phyloP scores from a whole-genome alignment of 1,284 basidiomycete genomes.

The Microbotryum saponariae region DNA sequence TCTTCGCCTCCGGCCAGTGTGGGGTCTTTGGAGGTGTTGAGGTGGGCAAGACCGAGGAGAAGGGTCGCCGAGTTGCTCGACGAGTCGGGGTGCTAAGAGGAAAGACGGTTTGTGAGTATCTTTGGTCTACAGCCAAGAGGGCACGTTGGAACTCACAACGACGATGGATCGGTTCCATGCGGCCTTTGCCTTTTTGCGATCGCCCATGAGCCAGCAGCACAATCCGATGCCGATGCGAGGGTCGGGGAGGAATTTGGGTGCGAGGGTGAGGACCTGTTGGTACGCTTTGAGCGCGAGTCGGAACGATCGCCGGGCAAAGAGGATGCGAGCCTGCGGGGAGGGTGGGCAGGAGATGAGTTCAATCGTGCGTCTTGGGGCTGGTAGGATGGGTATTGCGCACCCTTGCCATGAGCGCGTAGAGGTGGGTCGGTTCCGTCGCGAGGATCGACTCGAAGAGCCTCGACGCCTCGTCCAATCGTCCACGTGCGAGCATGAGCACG shows the following conservation, averaged over 20 bases:
- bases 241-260: constrained; percentile 72
- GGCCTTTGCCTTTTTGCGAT: constrained; percentile 64
- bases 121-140: background rate
- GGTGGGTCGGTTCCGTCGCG: constrained; percentile 65
- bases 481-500: constrained; percentile 16
- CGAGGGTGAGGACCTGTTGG: constrained; percentile 68
- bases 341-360: constrained; percentile 22
- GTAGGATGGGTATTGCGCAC: constrained; percentile 40
- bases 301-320: constrained; percentile 68
- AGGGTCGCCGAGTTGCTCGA: constrained; percentile 59
- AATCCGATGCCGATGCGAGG: constrained; percentile 87
- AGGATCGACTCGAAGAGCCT: constrained; percentile 76
- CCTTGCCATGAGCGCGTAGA: constrained; percentile 71
- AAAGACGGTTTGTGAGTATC: background rate
- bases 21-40: constrained; percentile 69
- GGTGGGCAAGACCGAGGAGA: constrained; percentile 69
- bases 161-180: constrained; percentile 82
- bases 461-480: constrained; percentile 56
- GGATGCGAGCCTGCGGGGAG: constrained; percentile 60
- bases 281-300: constrained; percentile 71
- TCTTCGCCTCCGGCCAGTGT: constrained; percentile 48
- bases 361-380: constrained; percentile 19
- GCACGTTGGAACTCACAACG: constrained; percentile 52
- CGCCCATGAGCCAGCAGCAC: constrained; percentile 78
- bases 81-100: constrained; percentile 58